Evolutionary conservation across 805 yeast species (phyloP), one percentile per base, ranked within the genome.

Genomic region (Metschnikowia bowlesiae): DNA sequence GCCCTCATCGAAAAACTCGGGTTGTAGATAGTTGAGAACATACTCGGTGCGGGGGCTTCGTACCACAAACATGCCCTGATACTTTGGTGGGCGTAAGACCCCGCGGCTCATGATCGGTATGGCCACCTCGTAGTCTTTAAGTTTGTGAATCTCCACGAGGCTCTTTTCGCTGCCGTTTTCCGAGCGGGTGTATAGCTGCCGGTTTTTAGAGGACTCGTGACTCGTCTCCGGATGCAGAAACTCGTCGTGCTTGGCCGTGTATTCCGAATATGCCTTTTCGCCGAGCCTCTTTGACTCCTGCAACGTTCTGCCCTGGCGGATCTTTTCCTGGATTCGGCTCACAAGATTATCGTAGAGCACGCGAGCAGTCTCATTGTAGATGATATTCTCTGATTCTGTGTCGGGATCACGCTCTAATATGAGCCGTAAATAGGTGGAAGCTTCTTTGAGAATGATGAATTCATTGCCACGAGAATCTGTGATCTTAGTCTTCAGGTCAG

Each of bases 391-490:
- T 16, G 50, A 36, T 29, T 52, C 56, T 6, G 58, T 57, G 2
- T 47, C 42, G 10, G 37, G 32, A 2, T 39, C 49, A 6, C 58
- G 40, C 44, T 64, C 62, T 52, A 61, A 67, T 7, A 70, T 50
- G 10, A 71, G 60, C 39, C 75, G 60, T 3, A 70, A 51, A 38
- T 52, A 55, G 6, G 57, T 56, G 6, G 54, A 53, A 14, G 51
- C 37, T 46, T 71, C 72, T 53, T 69, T 70, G 44, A 71, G 60
- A 32, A 72, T 70, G 29, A 71, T 64, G 52, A 63, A 71, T 57
- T 73, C 77, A 49, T 72, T 75, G 54, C 75, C 75, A 31, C 48
- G 59, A 18, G 59, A 46, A 50, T 64, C 65, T n/a, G 67, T 63
- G 52, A 71, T 58, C 39, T 59, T 62, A 4, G 75, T 71, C 48